Evolutionary conservation across 1,284 basidiomycete species (phyloP).

Genomic region (Ganoderma sp.): DNA sequence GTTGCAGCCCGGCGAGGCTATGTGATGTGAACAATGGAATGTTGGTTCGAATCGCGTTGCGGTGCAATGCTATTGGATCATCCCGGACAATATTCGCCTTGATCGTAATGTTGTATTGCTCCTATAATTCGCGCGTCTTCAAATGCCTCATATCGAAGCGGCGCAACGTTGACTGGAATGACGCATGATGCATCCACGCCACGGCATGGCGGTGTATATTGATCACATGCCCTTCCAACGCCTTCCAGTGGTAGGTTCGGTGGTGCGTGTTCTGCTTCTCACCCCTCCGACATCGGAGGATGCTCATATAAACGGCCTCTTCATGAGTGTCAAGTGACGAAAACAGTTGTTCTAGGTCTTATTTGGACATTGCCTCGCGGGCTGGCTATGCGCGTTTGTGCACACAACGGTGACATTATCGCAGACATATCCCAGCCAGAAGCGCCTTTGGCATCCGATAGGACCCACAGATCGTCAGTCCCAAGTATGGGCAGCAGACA

Average conservation of each 20-base stretch:
- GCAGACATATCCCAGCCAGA: neutral
- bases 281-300: neutral
- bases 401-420: neutral
- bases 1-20: neutral
- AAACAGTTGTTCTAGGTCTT: neutral
- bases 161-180: neutral
- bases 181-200: neutral
- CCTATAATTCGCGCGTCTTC: neutral
- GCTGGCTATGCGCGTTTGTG: neutral
- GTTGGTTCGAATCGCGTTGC: neutral
- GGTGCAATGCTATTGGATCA: conserved; percentile 2
- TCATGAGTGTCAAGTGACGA: neutral
- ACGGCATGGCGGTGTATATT: neutral
- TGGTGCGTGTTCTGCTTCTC: neutral
- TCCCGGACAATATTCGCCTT: neutral
- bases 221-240: neutral
- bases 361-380: neutral
- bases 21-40: neutral
- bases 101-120: neutral
- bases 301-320: neutral
- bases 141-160: neutral
- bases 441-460: neutral
- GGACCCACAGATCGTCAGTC: conserved; percentile 1
- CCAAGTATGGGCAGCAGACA: neutral
- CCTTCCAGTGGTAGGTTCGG: neutral